Percentiles rank a stretch among this genome's conserved stretches.
Conservation (phyloP, 257 asterid genomes). For the Datura wrightii region DNA sequence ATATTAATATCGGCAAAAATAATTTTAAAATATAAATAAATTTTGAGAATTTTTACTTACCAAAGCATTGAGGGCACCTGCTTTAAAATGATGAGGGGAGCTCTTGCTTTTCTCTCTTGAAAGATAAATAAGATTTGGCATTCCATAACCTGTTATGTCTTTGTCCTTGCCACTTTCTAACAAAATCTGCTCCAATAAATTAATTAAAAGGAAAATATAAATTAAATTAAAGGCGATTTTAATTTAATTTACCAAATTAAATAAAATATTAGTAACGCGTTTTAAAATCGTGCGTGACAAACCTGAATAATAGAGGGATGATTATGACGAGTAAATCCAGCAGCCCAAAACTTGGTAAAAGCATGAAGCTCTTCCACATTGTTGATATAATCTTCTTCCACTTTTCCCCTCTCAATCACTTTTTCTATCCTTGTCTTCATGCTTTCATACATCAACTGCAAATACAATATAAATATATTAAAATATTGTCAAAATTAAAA, state of each 20-base stretch:
- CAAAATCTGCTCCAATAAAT: slow-evolving; percentile 47
- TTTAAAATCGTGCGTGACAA: neutral
- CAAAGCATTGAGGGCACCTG: slow-evolving; percentile 82
- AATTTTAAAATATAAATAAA: too few species aligned
- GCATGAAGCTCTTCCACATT: slow-evolving; percentile 35
- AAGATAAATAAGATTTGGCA: slow-evolving; percentile 76
- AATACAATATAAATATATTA: neutral
- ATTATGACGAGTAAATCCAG: slow-evolving; percentile 50
- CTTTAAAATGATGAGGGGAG: slow-evolving; percentile 71
- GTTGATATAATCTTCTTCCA: slow-evolving; percentile 48
- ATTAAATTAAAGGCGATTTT: too few species aligned
- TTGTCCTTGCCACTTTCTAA: slow-evolving; percentile 45
- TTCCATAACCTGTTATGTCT: slow-evolving; percentile 46
- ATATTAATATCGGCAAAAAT: too few species aligned
- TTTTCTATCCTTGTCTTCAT: slow-evolving; percentile 64
- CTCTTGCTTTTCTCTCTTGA: slow-evolving; percentile 65
- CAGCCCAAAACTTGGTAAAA: slow-evolving; percentile 47
- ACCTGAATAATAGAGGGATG: slow-evolving; percentile 73
- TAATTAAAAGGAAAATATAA: neutral
- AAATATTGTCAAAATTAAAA: too few species aligned
- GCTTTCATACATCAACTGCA: slow-evolving; percentile 61
- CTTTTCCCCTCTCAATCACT: slow-evolving; percentile 49
- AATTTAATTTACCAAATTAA: too few species aligned
- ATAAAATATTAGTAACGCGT: too few species aligned
- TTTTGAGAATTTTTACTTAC: slow-evolving; percentile 38